Evolutionary conservation across 23 red algal genomes (phyloP).

Genomic region (Gracilariopsis chorda): DNA sequence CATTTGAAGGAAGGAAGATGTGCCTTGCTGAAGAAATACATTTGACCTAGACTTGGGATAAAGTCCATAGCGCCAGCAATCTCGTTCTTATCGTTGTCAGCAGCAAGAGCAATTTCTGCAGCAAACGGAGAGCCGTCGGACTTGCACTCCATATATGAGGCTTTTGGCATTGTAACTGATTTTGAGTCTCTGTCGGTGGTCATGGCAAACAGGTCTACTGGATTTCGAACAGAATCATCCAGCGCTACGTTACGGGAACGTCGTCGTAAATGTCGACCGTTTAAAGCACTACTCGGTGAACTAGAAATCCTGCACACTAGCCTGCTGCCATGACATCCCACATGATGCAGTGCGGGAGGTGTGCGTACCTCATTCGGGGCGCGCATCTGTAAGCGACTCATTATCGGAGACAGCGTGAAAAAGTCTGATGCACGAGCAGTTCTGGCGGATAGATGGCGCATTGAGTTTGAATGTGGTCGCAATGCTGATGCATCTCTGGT

Average conservation of each 20-base stretch:
- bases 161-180: not conserved
- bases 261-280: conserved; percentile 7
- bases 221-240: conserved; percentile 49
- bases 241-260: not conserved
- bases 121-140: conserved; percentile 5
- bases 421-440: not conserved
- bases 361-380: not conserved
- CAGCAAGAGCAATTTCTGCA: not conserved
- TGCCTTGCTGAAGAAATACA: too few species aligned
- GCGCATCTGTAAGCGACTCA: conserved; percentile 7
- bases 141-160: not conserved
- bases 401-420: conserved; percentile 19
- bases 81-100: conserved; percentile 23
- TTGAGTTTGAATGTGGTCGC: conserved; percentile 15
- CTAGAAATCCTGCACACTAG: not conserved
- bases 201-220: conserved; percentile 53
- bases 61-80: conserved; percentile 54
- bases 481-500: not conserved
- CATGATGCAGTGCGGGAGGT: not conserved
- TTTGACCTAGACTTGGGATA: conserved; percentile 55
- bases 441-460: not conserved
- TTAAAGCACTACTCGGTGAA: conserved; percentile 14
- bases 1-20: too few species aligned
- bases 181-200: not conserved
- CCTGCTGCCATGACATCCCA: not conserved